These are phyloP conservation scores for Trichomonas gallinae DNA, from an alignment of 208 protist species.

Conservation along the genomic window DNA sequence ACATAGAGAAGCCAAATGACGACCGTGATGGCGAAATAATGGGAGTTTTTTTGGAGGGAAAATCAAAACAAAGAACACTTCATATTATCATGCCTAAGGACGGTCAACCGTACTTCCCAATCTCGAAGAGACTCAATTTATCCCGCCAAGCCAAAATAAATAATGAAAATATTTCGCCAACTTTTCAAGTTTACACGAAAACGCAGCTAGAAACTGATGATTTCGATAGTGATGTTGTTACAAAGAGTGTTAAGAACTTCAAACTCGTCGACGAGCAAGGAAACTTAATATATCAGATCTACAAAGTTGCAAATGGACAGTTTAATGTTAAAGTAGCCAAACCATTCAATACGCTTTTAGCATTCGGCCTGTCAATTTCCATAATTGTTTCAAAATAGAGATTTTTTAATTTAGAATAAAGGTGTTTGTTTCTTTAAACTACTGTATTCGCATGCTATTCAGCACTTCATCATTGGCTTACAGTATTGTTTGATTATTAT, in stretches of 20 bases:
- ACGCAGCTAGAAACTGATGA: not conserved
- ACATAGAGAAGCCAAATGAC: not conserved
- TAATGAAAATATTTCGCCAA: not conserved
- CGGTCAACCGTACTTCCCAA: not conserved
- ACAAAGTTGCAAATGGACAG: not conserved
- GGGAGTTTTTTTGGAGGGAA: not conserved
- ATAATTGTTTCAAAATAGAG: not conserved
- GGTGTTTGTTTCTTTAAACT: too few species aligned
- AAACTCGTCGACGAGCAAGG: not conserved
- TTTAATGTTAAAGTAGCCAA: not conserved
- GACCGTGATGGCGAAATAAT: not conserved
- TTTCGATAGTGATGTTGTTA: not conserved
- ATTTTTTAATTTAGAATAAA: too few species aligned
- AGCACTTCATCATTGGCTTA: too few species aligned
- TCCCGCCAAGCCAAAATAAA: not conserved
- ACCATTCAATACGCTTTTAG: not conserved
- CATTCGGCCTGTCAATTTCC: not conserved
- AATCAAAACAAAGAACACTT: not conserved
- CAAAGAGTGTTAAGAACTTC: not conserved
- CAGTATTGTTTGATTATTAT: too few species aligned
- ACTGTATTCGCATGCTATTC: too few species aligned
- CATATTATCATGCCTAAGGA: not conserved
- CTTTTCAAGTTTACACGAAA: not conserved
- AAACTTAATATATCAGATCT: not conserved
- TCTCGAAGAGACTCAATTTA: not conserved